Conservation (phyloP, 208 protist genomes). For the Leishmania arabica region DNA sequence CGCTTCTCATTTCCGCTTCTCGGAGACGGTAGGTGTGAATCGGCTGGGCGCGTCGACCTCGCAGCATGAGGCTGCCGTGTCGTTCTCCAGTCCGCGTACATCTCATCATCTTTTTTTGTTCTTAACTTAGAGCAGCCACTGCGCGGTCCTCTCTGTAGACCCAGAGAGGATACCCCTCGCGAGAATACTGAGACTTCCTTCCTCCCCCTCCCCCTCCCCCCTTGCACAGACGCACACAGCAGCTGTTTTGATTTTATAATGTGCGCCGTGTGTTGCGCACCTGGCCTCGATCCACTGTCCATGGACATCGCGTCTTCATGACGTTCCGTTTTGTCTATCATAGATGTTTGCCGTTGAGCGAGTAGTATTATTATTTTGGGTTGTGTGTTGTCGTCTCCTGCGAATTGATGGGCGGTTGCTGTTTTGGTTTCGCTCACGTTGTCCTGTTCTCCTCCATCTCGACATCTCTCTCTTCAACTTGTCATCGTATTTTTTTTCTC, state of each 20-base stretch:
- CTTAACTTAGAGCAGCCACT: background rate
- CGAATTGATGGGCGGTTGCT: background rate
- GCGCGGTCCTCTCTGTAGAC: background rate
- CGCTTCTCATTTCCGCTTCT: background rate
- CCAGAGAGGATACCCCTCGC: background rate
- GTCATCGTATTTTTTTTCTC: background rate
- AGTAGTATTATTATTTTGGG: background rate
- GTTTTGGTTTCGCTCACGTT: background rate
- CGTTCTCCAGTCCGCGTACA: background rate
- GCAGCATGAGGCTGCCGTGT: background rate
- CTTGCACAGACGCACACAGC: background rate
- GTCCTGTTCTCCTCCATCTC: background rate
- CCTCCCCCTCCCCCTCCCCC: no score
- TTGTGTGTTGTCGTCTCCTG: background rate
- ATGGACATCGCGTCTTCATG: background rate
- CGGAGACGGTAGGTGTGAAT: background rate
- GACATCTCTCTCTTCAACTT: background rate
- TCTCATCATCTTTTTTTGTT: background rate
- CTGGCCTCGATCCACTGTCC: conserved; percentile 1
- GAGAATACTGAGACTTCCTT: background rate
- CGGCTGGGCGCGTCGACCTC: background rate
- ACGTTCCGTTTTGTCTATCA: background rate
- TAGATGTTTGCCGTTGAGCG: no score
- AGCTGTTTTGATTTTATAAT: conserved; percentile 3
- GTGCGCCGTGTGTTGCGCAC: background rate